phyloP scores from a whole-genome alignment of 2,329 filamentous ascomycete species.

The Didymella lethalis region DNA sequence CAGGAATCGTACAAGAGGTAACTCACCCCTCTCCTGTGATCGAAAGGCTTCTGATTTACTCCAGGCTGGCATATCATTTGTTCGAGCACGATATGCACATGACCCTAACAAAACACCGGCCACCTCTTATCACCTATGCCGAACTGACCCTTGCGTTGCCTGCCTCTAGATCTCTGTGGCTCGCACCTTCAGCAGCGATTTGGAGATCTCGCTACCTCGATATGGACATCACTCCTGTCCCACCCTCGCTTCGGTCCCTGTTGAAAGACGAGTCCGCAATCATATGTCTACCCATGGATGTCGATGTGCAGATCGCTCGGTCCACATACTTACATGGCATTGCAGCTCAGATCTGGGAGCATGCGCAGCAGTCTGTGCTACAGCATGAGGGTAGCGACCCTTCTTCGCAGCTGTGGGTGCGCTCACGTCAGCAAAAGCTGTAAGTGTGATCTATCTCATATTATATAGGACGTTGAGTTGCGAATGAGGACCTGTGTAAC shows the following conservation, averaged over 20 bases:
- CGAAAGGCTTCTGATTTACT: neutral
- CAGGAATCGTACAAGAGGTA: neutral
- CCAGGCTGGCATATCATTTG: neutral
- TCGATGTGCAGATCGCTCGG: neutral
- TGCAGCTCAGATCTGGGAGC: neutral
- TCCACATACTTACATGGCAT: neutral
- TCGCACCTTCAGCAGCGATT: neutral
- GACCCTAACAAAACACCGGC: neutral
- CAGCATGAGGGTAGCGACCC: neutral
- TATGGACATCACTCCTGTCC: neutral
- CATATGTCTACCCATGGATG: neutral
- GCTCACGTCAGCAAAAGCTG: neutral
- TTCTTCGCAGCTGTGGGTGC: neutral
- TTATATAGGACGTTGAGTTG: neutral
- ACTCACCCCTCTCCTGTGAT: neutral
- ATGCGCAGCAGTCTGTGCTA: neutral
- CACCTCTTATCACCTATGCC: neutral
- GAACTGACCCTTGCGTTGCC: neutral
- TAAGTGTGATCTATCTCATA: neutral
- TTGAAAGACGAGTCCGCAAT: neutral
- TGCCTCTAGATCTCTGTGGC: neutral
- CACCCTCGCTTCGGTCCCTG: neutral
- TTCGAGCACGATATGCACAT: neutral
- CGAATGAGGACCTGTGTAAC: too few species aligned
- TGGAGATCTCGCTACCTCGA: neutral